phyloP scores from a whole-genome alignment of 2,329 filamentous ascomycete species.

The Fusarium denticulatum region DNA sequence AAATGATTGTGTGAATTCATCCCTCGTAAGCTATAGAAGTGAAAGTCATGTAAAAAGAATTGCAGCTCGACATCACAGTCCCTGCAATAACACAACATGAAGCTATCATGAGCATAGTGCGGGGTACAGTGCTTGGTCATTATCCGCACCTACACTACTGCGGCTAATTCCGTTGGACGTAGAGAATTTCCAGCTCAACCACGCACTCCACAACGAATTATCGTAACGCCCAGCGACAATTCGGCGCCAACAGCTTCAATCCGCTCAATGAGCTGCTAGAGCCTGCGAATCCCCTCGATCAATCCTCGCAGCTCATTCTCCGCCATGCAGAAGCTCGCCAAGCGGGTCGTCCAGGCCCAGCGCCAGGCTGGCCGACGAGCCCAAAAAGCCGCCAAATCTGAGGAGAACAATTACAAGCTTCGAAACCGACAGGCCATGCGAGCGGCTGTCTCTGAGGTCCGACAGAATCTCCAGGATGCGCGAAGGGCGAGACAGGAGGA shows the following conservation, averaged over 20 bases:
- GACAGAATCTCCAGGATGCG: constrained; percentile 52
- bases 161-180: constrained; percentile 36
- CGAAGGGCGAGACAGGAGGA: constrained; percentile 72
- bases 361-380: constrained; percentile 66
- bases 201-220: constrained; percentile 41
- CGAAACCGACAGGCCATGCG: constrained; percentile 47
- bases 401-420: constrained; percentile 44
- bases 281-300: constrained; percentile 21
- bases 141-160: constrained; percentile 10
- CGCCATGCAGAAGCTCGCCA: constrained; percentile 76
- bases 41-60: neutral
- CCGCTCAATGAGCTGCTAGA: constrained; percentile 43
- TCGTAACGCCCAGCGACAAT: constrained; percentile 38
- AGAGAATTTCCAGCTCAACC: constrained; percentile 43
- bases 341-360: constrained; percentile 72
- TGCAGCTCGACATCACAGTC: neutral
- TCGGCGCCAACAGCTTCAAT: constrained; percentile 36
- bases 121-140: neutral
- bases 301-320: constrained; percentile 13
- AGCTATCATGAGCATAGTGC: constrained; percentile 36
- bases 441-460: constrained; percentile 47
- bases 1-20: too few relatives aligned
- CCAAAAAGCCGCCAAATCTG: constrained; percentile 51
- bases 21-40: neutral
- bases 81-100: neutral